Evolutionary conservation across 148 eudicot genomes (phyloP).

Genomic region (Salicornia ramosissima): DNA sequence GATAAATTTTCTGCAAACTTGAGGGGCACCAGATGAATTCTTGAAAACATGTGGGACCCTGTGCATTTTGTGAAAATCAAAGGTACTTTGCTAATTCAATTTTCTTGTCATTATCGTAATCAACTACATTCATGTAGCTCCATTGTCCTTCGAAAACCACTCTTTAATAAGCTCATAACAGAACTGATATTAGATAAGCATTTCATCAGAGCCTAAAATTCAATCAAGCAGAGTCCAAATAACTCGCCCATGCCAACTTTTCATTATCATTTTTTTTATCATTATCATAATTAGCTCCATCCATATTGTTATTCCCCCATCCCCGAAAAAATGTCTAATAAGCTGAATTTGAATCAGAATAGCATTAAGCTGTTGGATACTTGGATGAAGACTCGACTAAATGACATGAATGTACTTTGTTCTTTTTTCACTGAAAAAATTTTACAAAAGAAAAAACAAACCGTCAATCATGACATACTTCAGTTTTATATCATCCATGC

Average conservation of each 20-base stretch:
- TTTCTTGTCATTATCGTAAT: not conserved
- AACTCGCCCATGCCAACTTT: not conserved
- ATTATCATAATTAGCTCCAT: not conserved
- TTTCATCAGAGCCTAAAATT: not conserved
- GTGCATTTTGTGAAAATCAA: no score
- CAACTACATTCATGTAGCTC: not conserved
- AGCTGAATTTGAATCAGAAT: not conserved
- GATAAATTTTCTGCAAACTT: no score
- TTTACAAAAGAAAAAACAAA: no score
- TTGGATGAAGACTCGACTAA: not conserved
- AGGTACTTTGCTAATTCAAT: not conserved
- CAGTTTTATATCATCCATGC: not conserved
- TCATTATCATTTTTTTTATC: not conserved
- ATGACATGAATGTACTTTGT: not conserved
- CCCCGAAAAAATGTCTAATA: not conserved
- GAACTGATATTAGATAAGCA: not conserved
- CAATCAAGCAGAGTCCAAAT: not conserved
- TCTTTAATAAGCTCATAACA: not conserved
- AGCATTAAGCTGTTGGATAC: not conserved
- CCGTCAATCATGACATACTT: not conserved
- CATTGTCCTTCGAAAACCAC: not conserved
- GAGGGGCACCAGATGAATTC: no score
- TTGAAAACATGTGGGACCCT: no score
- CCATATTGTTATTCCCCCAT: not conserved
- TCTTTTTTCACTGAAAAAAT: not conserved